Evolutionary conservation across 2,329 filamentous ascomycete genomes (phyloP), one percentile per base, ranked within the genome.

Genomic region (Fusarium begoniae): DNA sequence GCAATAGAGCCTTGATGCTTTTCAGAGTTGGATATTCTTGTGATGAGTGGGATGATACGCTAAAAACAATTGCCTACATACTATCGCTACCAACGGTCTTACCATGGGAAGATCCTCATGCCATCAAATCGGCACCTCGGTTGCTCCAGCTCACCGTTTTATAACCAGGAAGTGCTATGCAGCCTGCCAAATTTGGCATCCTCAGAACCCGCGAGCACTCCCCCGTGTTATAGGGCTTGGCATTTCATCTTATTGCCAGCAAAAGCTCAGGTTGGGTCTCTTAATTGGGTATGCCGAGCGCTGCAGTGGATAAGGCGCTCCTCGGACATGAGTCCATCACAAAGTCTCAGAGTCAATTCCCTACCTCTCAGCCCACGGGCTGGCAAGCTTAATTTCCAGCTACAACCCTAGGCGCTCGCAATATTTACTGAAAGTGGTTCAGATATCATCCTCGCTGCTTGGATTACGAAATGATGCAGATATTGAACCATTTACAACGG

Each of bases 101-200:
- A 68, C 40, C 51, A 70, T 63, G 61, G 56, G 56, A 47, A 60
- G 62, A 77, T 57, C 60, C 69, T 68, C 69, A 61, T 66, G 38
- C 45, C 59, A 57, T 65, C 66, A 62, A 75, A 69, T 66, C 68
- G 59, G 43, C 32, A 62, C 54, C 73, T 72, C 60, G 57, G 65
- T 53, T 74, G 71, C 63, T 69, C 72, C 68, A 72, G 61, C 65
- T 70, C 71, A 73, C 71, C 67, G 66, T 66, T 68, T 69, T 66
- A 61, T 38, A 60, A 58, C 68, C 64, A 69, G 69, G 69, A 76
- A 78, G 66, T 68, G 58, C 59, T 57, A 75, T 78, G 76, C 76
- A 78, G 66, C 64, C 60, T 64, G 64, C 76, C 68, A 76, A 66
- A 78, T 75, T 74, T 56, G 76, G 76, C 58, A 77, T 57, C 41